These are phyloP conservation scores for Scheffersomyces ergatensis DNA, from an alignment of 805 yeast species.

Conservation along the genomic window DNA sequence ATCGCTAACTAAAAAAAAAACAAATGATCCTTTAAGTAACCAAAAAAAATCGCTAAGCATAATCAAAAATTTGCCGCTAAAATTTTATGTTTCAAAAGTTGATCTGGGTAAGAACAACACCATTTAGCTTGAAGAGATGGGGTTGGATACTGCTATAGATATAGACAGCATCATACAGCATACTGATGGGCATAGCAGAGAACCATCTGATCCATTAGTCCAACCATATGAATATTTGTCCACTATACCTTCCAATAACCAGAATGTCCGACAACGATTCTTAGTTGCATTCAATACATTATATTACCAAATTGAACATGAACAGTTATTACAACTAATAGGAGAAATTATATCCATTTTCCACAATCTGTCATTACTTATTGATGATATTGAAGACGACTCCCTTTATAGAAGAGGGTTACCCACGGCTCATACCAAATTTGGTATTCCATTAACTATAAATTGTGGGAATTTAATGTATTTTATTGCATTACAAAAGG, in stretches of 20 bases:
- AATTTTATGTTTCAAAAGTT: not conserved
- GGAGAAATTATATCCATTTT: slow-evolving; percentile 29
- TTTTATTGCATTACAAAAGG: slow-evolving; percentile 61
- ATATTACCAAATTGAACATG: slow-evolving; percentile 26
- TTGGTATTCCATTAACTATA: slow-evolving; percentile 76
- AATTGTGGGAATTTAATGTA: slow-evolving; percentile 83
- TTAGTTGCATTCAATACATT: slow-evolving; percentile 31
- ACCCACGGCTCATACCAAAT: slow-evolving; percentile 76
- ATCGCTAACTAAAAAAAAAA: too few species aligned
- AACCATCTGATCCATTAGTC: slow-evolving; percentile 8
- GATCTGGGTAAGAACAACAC: too few species aligned
- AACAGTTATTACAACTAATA: slow-evolving; percentile 19
- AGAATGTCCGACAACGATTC: slow-evolving; percentile 26
- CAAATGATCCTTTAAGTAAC: too few species aligned
- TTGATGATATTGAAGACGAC: slow-evolving; percentile 88
- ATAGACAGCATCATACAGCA: slow-evolving; percentile 3
- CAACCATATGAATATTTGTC: slow-evolving; percentile 31
- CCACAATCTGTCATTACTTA: slow-evolving; percentile 36
- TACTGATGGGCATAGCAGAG: slow-evolving; percentile 1
- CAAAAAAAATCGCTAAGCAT: not conserved
- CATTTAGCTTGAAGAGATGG: not conserved
- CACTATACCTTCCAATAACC: slow-evolving; percentile 31
- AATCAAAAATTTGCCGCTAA: not conserved
- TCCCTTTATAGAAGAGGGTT: slow-evolving; percentile 71
- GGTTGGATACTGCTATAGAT: not conserved